Percentiles rank a stretch among this genome's conserved stretches.
Evolutionary conservation across 139 green algal species (phyloP).

Genomic region (Micromonas pusilla): DNA sequence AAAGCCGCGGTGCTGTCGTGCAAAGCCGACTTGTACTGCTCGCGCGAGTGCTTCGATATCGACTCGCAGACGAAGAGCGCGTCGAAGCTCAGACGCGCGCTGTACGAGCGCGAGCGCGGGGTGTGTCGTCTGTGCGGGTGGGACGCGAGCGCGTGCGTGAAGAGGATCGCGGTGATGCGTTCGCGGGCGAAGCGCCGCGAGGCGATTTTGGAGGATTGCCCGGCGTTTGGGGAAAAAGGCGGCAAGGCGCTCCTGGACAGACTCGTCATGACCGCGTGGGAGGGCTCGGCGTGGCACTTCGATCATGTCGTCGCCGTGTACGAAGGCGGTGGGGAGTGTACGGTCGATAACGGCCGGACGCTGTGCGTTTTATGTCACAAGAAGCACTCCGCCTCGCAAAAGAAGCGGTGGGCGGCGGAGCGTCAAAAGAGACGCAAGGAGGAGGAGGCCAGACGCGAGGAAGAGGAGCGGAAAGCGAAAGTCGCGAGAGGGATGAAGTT

Average conservation of each 20-base stretch:
- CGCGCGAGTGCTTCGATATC: not conserved
- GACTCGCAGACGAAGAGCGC: not conserved
- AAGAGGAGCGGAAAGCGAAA: too few relatives aligned
- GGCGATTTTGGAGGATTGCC: not conserved
- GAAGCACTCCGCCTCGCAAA: constrained; percentile 24
- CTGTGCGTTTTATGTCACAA: constrained; percentile 77
- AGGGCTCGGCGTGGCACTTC: constrained; percentile 43
- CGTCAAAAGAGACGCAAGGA: not conserved
- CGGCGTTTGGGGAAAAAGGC: not conserved
- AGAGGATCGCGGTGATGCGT: not conserved
- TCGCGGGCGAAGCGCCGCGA: not conserved
- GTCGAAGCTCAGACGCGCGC: not conserved
- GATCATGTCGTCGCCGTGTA: constrained; percentile 38
- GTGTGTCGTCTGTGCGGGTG: constrained; percentile 21
- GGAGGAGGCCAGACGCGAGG: constrained; percentile 1
- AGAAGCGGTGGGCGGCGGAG: constrained; percentile 3
- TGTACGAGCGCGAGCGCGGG: constrained; percentile 24
- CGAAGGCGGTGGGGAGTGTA: constrained; percentile 69
- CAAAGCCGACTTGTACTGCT: constrained; percentile 2
- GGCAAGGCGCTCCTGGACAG: constrained; percentile 1
- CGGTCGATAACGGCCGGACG: constrained; percentile 80
- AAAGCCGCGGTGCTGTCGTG: not conserved
- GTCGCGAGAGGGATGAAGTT: not conserved
- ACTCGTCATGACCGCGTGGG: constrained; percentile 21
- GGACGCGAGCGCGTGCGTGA: constrained; percentile 6